A percentile compares a stretch with the other conserved stretches of the same genome.
phyloP scores from a whole-genome alignment of 192 early-diverging fungal species.

The Backusella circina region DNA sequence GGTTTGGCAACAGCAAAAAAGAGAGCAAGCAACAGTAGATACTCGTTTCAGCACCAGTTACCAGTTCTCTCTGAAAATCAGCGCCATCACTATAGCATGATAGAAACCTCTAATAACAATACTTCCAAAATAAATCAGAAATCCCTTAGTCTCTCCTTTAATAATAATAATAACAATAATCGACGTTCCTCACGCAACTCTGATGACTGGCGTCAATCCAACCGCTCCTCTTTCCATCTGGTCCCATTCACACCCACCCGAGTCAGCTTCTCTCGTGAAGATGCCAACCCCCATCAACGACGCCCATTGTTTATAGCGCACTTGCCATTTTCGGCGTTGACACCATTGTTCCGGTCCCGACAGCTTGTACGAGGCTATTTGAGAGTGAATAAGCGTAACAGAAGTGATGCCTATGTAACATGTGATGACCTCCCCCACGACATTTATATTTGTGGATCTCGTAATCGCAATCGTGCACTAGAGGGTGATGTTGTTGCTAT shows the following conservation, averaged over 20 bases:
- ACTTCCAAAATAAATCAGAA: neutral
- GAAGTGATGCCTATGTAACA: constrained; percentile 85
- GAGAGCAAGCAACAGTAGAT: constrained; percentile 5
- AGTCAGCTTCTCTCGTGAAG: constrained; percentile 40
- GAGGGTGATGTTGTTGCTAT: constrained; percentile 83
- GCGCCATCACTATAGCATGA: neutral
- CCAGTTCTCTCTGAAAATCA: constrained; percentile 7
- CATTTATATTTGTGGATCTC: constrained; percentile 75
- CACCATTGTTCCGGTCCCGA: constrained; percentile 44
- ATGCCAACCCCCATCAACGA: constrained; percentile 48
- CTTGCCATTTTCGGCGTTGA: constrained; percentile 50
- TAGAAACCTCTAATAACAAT: neutral
- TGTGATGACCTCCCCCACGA: constrained; percentile 69
- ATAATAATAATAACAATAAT: neutral
- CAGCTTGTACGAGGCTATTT: constrained; percentile 68
- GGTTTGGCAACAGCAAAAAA: neutral
- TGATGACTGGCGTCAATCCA: constrained; percentile 35
- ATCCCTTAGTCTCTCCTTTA: neutral
- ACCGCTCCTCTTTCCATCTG: constrained; percentile 32
- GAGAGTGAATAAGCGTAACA: constrained; percentile 82
- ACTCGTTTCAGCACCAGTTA: constrained; percentile 4
- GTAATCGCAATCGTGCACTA: constrained; percentile 74
- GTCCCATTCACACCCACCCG: constrained; percentile 41
- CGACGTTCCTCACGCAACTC: constrained; percentile 37
- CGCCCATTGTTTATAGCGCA: constrained; percentile 52